phyloP scores from a whole-genome alignment of 106 monocot species.

The Narthecium ossifragum region DNA sequence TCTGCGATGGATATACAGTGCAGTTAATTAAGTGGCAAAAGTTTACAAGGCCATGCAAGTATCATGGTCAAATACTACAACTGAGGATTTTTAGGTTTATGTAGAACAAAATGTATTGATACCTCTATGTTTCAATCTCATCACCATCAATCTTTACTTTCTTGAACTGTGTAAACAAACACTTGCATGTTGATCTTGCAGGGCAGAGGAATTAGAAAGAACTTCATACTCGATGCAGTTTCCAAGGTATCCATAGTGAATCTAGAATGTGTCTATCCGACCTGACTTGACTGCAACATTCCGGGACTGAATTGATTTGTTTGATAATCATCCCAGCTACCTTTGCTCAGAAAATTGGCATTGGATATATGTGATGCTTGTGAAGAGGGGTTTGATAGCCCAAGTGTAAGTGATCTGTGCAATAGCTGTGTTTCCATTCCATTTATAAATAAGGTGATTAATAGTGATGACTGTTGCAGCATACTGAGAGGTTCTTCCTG shows the following conservation, averaged over 20 bases:
- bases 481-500: conserved; percentile 23
- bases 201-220: conserved; percentile 48
- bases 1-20: too few species aligned
- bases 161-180: too few species aligned
- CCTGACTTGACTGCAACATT: not conserved
- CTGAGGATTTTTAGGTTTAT: too few species aligned
- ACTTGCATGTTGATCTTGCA: conserved; percentile 12
- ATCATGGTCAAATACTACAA: too few species aligned
- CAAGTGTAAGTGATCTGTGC: conserved; percentile 28
- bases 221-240: conserved; percentile 45
- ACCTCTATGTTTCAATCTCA: not conserved
- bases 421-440: not conserved
- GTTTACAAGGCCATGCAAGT: too few species aligned
- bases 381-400: conserved; percentile 61
- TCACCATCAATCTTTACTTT: too few species aligned
- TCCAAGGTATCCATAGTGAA: conserved; percentile 24
- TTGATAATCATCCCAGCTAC: conserved; percentile 33
- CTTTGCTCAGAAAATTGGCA: conserved; percentile 44
- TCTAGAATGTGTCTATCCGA: not conserved
- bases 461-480: conserved; percentile 19
- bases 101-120: not conserved
- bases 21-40: too few species aligned
- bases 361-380: conserved; percentile 71
- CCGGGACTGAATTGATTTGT: not conserved
- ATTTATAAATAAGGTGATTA: not conserved